Evolutionary conservation across 331 rosid genomes (phyloP), one percentile per base, ranked within the genome.

Genomic region (Ulmus americana): DNA sequence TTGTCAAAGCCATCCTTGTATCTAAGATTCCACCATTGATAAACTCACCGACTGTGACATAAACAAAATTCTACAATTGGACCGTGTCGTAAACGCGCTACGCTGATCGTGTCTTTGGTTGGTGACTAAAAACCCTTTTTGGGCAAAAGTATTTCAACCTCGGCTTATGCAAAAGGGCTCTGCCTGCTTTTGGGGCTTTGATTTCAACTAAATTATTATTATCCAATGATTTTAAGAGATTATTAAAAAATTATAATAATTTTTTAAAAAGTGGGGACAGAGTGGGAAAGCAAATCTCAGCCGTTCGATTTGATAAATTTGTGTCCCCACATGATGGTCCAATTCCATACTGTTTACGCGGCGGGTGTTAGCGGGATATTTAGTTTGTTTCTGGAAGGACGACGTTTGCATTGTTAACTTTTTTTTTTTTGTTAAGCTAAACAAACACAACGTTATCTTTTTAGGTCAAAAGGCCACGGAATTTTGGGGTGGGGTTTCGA

Each of bases 161-260:
- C 67, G 74, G 68, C 74, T 8, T 43, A 46, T 51, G 68, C 68
- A 61, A 61, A 50, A 61, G 55, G 42, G 39, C 22, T 12, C 5
- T 52, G 10, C 67, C 55, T 53, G 40, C 62, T 28, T 52, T 51
- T 42, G 13, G 55, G 45, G 62, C 40, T 42, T 70, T 52, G 60
- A 57, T 59, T 69, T 41, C 74, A 69, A 69, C 61, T 59, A 47
- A 40, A 59, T 70, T 60, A 70, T 60, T 60, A 70, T 70, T 15
- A 52, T 51, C 68, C 63, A 70, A 61, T 70, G 55, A 70, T 70
- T 70, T 28, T 14, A 40, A 51, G 6, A 12, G 3, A 2, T 44
- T 59, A 40, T 43, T 28, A 0, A 59, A 59, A 59, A 59, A 59
- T 15, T 41, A 8, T 3, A 46, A 46, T 46, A 39, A 28, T 28